Evolutionary conservation across 176 grass and related monocot genomes (phyloP), one percentile per base, ranked within the genome.

Genomic region (Microstegium vimineum): DNA sequence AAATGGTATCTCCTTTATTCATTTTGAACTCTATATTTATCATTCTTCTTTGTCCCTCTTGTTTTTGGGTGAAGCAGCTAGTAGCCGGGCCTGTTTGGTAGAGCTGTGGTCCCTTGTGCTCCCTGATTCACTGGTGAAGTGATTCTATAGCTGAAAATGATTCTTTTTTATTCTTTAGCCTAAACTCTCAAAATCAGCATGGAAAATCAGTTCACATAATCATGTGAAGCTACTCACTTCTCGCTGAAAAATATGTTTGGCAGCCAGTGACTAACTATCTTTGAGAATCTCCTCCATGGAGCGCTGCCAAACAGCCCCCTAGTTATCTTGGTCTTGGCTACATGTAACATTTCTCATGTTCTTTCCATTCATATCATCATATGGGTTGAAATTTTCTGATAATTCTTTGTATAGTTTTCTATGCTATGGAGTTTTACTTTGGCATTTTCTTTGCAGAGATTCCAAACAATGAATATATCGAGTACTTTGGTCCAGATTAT

Each of bases 401-500:
- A 77, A 20, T 60, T 72, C n/a, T 74, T 23, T 54, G 14, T 85
- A 33, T 36, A 54, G 20, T 43, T 75, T 28, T 73, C 41, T 33
- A 71, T 82, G 15, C 43, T 84, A 27, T 2, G 10, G 74, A 47
- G 63, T 86, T 79, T 30, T 35, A 77, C 45, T 68, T 81, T 70
- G 59, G 17, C 42, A 79, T 86, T 79, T 89, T 86, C 36, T 69
- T 74, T 91, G 72, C 90, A 98, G 95, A 98, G 61, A 98, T 98
- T 82, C 95, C 95, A 63, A 66, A 94, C 52, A 98, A 98, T 82
- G 95, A 93, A 35, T 98, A 98, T 45, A 93, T 89, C 27, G 82
- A 98, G 62, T 98, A 98, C 79, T 98, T 98, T 64, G 88, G 79
- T 66, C 95, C 95, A n/a, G 90, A 94, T 61, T 94, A 93, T 90